Percentiles rank a stretch among this genome's conserved stretches.
phyloP scores from a whole-genome alignment of 1,284 basidiomycete species.

The Xerocomus nothofagi region DNA sequence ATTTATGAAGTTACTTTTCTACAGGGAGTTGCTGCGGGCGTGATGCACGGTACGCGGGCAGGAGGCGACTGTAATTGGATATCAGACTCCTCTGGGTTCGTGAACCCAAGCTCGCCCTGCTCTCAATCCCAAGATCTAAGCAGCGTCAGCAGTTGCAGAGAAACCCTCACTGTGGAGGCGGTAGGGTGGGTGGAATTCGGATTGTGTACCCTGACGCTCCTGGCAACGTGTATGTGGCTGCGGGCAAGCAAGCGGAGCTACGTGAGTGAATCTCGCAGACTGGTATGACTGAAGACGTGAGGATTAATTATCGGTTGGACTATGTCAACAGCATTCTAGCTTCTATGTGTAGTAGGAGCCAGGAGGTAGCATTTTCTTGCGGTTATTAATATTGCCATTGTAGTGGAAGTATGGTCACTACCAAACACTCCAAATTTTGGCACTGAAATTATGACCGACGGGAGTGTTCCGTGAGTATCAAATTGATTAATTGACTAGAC shows the following conservation, averaged over 20 bases:
- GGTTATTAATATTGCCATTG: neutral
- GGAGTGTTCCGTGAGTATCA: no score
- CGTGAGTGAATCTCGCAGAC: conserved; percentile 46
- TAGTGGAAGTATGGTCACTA: neutral
- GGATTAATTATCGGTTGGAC: conserved; percentile 23
- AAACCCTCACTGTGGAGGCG: conserved; percentile 68
- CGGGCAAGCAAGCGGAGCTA: conserved; percentile 44
- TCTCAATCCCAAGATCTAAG: conserved; percentile 24
- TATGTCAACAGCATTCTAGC: conserved; percentile 33
- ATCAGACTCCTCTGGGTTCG: conserved; percentile 52
- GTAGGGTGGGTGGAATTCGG: conserved; percentile 73
- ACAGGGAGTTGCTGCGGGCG: conserved; percentile 63
- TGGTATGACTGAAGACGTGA: conserved; percentile 26
- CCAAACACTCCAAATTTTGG: no score
- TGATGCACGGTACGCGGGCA: conserved; percentile 60
- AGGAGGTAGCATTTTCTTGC: neutral
- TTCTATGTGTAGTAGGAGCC: conserved; percentile 34
- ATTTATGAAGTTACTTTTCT: conserved; percentile 2
- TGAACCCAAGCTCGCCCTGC: conserved; percentile 21
- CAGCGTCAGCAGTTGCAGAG: conserved; percentile 53
- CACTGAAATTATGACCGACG: no score
- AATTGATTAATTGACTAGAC: no score
- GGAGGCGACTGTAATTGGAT: conserved; percentile 58
- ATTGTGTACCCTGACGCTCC: conserved; percentile 59
- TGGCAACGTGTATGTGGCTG: conserved; percentile 64